phyloP scores from a whole-genome alignment of 352 stramenopile species.

The Phytophthora tubulina region DNA sequence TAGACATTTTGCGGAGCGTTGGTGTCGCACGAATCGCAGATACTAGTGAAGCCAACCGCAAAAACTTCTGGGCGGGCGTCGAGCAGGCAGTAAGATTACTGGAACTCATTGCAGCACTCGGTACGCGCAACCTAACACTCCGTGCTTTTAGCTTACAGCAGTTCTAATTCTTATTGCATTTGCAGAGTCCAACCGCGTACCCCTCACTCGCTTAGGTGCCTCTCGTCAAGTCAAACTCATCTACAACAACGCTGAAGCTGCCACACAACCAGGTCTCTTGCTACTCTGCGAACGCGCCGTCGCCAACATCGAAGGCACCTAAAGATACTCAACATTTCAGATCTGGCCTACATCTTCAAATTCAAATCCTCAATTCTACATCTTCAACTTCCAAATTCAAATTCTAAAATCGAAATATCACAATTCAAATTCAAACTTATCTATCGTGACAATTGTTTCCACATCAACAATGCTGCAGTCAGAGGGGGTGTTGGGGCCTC shows the following conservation, averaged over 20 bases:
- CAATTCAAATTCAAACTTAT: neutral
- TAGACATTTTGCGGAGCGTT: constrained; percentile 50
- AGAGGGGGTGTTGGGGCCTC: constrained; percentile 49
- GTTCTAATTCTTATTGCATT: neutral
- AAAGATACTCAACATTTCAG: constrained; percentile 7
- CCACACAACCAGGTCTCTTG: constrained; percentile 46
- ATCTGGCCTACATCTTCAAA: too few species aligned
- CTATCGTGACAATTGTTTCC: constrained; percentile 4
- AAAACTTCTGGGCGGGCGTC: constrained; percentile 32
- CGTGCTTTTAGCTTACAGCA: neutral
- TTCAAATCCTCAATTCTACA: too few species aligned
- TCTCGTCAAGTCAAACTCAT: constrained; percentile 65
- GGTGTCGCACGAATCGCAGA: constrained; percentile 18
- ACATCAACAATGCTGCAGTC: constrained; percentile 13
- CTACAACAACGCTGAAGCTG: constrained; percentile 57
- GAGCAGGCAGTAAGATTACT: constrained; percentile 67
- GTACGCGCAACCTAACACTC: constrained; percentile 27
- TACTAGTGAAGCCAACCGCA: constrained; percentile 10
- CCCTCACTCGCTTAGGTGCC: constrained; percentile 63
- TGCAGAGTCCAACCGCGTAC: constrained; percentile 60
- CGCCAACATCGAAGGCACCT: constrained; percentile 69
- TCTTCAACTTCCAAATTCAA: constrained; percentile 5
- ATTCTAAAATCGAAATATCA: constrained; percentile 8
- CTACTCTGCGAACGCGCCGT: constrained; percentile 65
- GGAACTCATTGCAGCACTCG: constrained; percentile 56